Evolutionary conservation across 768 basidiomycete genomes (phyloP), one percentile per base, ranked within the genome.

Genomic region (Leccinum uliginosum): DNA sequence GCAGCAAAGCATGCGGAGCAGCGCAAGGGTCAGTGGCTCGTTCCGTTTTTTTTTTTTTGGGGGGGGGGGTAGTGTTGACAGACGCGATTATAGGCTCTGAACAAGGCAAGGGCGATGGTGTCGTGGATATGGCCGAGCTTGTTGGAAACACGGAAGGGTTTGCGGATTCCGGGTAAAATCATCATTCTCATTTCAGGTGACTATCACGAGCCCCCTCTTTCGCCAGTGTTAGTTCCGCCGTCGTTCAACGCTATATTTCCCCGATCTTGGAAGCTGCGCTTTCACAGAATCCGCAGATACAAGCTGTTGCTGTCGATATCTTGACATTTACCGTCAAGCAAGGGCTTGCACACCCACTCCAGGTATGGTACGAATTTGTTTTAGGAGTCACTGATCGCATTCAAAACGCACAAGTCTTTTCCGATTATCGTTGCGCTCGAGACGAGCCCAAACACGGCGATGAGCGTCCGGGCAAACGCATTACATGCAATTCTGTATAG

Each of bases 101-200:
- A 4, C 57, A 71, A 55, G 62, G 54, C 17, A 70, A 66, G 51
- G 58, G 58, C 8, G 67, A 73, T 0, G 62, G 72, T 7, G 77
- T 83, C 23, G 84, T 98, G 51, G 84, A 95, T 64, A 94, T 99
- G 86, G 88, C 89, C 0, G 93, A 97, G 65, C 78, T 99, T 9
- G 89, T 98, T 4, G 97, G 97, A 1, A 95, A 96, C 64, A 93
- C 93, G 0, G 89, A 93, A 65, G 93, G 89, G 1, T 96, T 98
- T 69, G 93, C 96, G 0, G 97, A 98, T 64, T 98, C 96, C 6
- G 95, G 95, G 97, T 98, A 73, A 64, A 59, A 29, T 19, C 11
- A 17, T n/a, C 45, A 29, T 35, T 54, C 44, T n/a, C 3, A 1
- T 24, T 49, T 8, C 30, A 6, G 29, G 9, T 19, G 26, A 48